phyloP scores from a whole-genome alignment of 768 basidiomycete species.

The Zangia roseola region DNA sequence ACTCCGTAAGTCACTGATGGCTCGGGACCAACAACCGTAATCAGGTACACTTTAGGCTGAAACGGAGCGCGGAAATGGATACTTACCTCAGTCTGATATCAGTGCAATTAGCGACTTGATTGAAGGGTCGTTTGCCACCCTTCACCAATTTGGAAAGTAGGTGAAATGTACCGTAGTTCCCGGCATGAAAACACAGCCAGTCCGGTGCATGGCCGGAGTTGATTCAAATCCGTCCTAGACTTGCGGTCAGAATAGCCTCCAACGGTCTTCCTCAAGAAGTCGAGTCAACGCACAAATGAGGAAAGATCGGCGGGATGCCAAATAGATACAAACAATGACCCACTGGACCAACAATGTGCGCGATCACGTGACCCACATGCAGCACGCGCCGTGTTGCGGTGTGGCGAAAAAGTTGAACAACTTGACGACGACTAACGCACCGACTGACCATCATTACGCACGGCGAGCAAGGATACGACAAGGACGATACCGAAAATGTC shows the following conservation, averaged over 20 bases:
- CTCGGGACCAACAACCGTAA: background rate
- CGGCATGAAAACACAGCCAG: background rate
- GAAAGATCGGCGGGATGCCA: slow-evolving; percentile 17
- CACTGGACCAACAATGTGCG: slow-evolving; percentile 18
- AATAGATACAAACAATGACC: slow-evolving; percentile 19
- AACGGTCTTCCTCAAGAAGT: background rate
- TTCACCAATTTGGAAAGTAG: background rate
- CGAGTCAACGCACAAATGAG: background rate
- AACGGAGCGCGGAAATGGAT: slow-evolving; percentile 2
- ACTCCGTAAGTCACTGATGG: slow-evolving; percentile 1
- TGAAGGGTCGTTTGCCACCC: background rate
- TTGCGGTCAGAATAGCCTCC: too few relatives aligned
- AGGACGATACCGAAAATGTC: slow-evolving; percentile 8
- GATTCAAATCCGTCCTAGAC: too few relatives aligned
- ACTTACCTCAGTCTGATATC: background rate
- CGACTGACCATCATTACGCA: background rate
- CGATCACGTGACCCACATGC: slow-evolving; percentile 28
- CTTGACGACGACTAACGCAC: background rate
- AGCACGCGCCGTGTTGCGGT: slow-evolving; percentile 7
- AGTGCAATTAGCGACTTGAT: background rate
- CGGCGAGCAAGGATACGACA: background rate
- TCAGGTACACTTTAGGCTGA: slow-evolving; percentile 15
- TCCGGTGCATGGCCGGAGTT: background rate
- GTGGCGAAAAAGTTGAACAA: slow-evolving; percentile 5
- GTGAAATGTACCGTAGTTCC: background rate